Base-by-base conservation (phyloP, 306 rosid species). In the Prinsepia uniflora region DNA sequence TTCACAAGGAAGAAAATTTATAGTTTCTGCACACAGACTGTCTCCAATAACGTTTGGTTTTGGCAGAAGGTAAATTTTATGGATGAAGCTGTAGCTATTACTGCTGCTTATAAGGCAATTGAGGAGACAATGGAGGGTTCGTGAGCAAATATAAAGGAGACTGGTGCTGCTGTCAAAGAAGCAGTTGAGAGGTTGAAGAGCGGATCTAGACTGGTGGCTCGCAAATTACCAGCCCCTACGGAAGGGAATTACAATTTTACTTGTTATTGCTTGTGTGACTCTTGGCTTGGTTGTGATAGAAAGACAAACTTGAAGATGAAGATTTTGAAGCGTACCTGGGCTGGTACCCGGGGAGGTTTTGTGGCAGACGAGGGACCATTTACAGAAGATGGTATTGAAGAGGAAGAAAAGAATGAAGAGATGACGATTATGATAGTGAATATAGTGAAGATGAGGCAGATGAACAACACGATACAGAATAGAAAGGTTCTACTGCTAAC, bases 201-300 rank as follows among this genome's bases (percentile, higher is more conserved):
- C 6, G 99, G 97, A 24, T 80, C 92, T 62, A 90, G 97, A 72
- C 74, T 86, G 80, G 91, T 87, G 59, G 75, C 88, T 72, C 96
- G 97, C 75, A 89, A 87, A 85, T 82, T 94, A 80, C 99, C 90
- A 61, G 96, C 99, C 70, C 99, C 97, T 5, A 65, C 87, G 13
- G 99, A 94, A 76, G 99, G 99, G 15, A 94, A 81, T 79, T 94
- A 84, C 80, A 79, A 81, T 81, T 86, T 91, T 87, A 89, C 93
- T n/a, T 79, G 96, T 73, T 90, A 86, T 80, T 84, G 91, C 67
- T 78, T 89, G 82, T 91, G 99, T 36, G 97, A 94, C 78, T 86
- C 97, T 57, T 94, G 99, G 99, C 78, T 91, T 56, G 99, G 97
- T 45, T 94, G 97, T 39, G 99, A 94, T 80, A 87, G 81, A 61